phyloP scores from a whole-genome alignment of 441 rosid species.

The Manihot esculenta region DNA sequence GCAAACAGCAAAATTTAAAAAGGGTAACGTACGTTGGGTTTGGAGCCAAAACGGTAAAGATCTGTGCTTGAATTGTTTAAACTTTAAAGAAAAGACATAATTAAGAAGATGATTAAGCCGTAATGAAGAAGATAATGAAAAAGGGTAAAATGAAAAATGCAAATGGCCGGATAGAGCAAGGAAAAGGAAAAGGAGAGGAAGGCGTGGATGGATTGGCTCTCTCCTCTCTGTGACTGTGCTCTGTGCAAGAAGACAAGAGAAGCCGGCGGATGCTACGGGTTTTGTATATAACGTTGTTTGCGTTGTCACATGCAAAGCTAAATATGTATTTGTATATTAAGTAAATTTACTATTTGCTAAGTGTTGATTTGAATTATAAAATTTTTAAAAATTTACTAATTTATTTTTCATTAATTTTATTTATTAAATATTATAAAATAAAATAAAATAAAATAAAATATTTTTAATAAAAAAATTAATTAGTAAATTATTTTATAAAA shows the following conservation, averaged over 20 bases:
- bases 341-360: too few relatives aligned
- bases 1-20: neutral
- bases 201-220: neutral
- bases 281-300: conserved; percentile 4
- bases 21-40: neutral
- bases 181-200: neutral
- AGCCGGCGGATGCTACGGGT: conserved; percentile 23
- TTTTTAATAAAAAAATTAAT: too few relatives aligned
- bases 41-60: neutral
- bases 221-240: neutral
- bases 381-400: too few relatives aligned
- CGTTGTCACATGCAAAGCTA: conserved; percentile 19
- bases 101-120: neutral
- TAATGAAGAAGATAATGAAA: neutral
- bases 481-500: too few relatives aligned
- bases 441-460: too few relatives aligned
- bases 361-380: too few relatives aligned
- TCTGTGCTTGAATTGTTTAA: neutral
- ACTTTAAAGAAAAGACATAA: neutral
- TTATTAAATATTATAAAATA: too few relatives aligned
- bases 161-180: conserved; percentile 13
- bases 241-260: conserved; percentile 13
- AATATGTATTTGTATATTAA: too few relatives aligned
- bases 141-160: neutral
- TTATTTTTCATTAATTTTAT: too few relatives aligned